Evolutionary conservation across 192 early-diverging fungal genomes (phyloP).

Genomic region (Linnemannia hyalina): DNA sequence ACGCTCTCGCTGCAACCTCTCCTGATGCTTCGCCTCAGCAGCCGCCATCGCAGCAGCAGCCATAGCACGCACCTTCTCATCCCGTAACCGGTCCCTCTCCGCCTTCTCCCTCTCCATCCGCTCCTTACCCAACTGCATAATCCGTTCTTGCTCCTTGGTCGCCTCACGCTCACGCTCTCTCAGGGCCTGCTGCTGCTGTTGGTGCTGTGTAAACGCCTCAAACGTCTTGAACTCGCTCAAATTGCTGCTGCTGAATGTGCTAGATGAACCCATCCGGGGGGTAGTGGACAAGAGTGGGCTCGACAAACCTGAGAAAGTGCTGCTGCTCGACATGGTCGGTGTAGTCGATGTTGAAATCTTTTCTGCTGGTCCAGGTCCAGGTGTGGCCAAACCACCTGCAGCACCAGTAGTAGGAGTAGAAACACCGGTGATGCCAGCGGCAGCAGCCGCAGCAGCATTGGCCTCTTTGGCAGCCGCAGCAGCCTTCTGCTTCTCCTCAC

Average conservation of each 20-base stretch:
- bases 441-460: slow-evolving; percentile 2
- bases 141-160: slow-evolving; percentile 44
- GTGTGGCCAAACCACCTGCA: background rate
- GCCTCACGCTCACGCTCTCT: slow-evolving; percentile 23
- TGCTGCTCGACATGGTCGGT: background rate
- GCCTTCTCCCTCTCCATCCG: slow-evolving; percentile 47
- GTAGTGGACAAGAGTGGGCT: slow-evolving; percentile 32
- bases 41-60: slow-evolving; percentile 54
- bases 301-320: background rate
- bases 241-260: background rate
- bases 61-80: slow-evolving; percentile 50
- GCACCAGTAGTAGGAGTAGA: background rate
- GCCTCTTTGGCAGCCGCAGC: slow-evolving; percentile 10
- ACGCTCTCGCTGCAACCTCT: slow-evolving; percentile 30
- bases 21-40: slow-evolving; percentile 50
- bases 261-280: slow-evolving; percentile 6
- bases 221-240: slow-evolving; percentile 29
- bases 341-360: background rate
- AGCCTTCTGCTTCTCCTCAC: slow-evolving; percentile 34
- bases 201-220: slow-evolving; percentile 34
- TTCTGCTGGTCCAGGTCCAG: background rate
- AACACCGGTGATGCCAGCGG: background rate
- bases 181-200: slow-evolving; percentile 31
- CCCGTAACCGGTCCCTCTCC: slow-evolving; percentile 44
- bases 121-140: slow-evolving; percentile 55